Percentiles rank a stretch among this genome's conserved stretches.
These are phyloP conservation scores for Puccinia coronata DNA, from an alignment of 1,284 basidiomycete genomes.

Conservation along the genomic window DNA sequence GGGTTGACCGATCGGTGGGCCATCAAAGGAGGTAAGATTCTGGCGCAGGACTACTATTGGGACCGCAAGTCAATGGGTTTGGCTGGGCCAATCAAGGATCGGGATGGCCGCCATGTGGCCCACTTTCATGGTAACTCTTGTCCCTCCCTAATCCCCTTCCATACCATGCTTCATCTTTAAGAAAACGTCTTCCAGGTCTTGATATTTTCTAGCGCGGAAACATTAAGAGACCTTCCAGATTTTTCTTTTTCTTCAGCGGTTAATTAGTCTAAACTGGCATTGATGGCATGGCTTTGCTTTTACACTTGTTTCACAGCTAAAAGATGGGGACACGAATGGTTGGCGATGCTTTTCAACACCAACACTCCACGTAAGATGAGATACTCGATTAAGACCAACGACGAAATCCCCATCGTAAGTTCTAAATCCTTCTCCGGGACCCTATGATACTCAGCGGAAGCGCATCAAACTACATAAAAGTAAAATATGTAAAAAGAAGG, in stretches of 20 bases:
- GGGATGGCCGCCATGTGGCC: background rate
- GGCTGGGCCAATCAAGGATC: constrained; percentile 13
- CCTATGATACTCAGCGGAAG: too few relatives aligned
- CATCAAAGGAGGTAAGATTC: background rate
- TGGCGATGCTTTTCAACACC: background rate
- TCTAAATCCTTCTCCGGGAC: background rate
- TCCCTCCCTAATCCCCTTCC: background rate
- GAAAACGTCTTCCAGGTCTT: too few relatives aligned
- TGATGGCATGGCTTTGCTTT: too few relatives aligned
- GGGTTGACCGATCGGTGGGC: constrained; percentile 6
- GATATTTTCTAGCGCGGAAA: too few relatives aligned
- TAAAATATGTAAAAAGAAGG: too few relatives aligned
- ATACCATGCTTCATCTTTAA: too few relatives aligned
- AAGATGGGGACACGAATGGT: constrained; percentile 22
- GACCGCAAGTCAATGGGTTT: constrained; percentile 3
- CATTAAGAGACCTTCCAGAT: too few relatives aligned
- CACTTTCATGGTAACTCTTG: constrained; percentile 31
- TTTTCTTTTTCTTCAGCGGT: background rate
- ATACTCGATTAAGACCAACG: constrained; percentile 18
- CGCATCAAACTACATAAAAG: too few relatives aligned
- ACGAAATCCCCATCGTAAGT: constrained; percentile 16
- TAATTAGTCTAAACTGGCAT: too few relatives aligned
- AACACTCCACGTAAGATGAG: background rate
- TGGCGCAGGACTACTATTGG: background rate
- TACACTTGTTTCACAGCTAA: too few relatives aligned